Conservation (phyloP, 1,284 basidiomycete genomes). For the Schizopora paradoxa region DNA sequence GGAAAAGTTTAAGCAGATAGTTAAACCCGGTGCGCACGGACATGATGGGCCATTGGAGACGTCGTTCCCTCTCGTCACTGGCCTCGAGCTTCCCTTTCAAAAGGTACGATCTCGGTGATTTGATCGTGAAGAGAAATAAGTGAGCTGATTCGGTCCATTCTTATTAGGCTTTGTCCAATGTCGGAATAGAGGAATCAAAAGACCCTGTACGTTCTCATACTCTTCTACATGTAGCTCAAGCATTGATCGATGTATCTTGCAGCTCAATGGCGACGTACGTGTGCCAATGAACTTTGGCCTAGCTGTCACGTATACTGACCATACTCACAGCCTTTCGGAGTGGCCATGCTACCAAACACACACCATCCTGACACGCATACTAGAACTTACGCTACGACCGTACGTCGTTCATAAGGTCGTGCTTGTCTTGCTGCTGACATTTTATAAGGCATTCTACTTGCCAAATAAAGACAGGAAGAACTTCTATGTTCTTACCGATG, state of each 20-base stretch:
- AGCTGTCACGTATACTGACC: background rate
- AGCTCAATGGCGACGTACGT: constrained; percentile 23
- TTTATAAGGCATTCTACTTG: constrained; percentile 19
- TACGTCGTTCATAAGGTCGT: constrained; percentile 3
- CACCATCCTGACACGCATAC: constrained; percentile 19
- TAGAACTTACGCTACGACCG: constrained; percentile 21
- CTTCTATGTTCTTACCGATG: constrained; percentile 20
- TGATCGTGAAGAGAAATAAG: too few species aligned
- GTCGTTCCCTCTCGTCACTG: constrained; percentile 5
- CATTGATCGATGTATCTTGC: background rate
- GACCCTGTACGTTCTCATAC: constrained; percentile 17
- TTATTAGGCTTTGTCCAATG: constrained; percentile 13
- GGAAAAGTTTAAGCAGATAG: constrained; percentile 5
- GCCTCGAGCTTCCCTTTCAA: constrained; percentile 12
- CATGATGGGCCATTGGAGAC: constrained; percentile 10
- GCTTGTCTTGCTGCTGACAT: constrained; percentile 7
- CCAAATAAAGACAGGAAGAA: constrained; percentile 21
- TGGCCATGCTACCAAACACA: constrained; percentile 11
- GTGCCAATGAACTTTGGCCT: background rate
- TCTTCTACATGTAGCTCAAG: background rate
- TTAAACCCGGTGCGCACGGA: constrained; percentile 10
- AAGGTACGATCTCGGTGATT: background rate
- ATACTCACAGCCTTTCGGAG: constrained; percentile 13
- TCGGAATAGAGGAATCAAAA: constrained; percentile 17
- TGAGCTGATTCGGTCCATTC: too few species aligned